A percentile compares a stretch with the other conserved stretches of the same genome.
Conservation (phyloP, 2,329 filamentous ascomycete genomes). For the Hyphodiscus sp. region DNA sequence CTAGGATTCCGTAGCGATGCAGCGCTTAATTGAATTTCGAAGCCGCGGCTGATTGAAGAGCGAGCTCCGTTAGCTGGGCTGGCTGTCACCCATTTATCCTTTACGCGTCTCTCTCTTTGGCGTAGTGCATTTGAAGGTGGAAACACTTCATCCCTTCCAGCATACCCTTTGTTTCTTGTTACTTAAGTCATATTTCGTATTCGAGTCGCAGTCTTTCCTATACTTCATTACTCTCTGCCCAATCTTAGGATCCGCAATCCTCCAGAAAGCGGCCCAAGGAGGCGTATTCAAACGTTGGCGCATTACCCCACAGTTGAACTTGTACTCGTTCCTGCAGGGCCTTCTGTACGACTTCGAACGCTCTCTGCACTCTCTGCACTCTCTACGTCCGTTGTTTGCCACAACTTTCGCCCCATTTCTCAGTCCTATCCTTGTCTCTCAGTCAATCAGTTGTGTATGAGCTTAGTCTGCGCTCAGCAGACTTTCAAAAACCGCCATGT, state of each 20-base stretch:
- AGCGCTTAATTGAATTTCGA: neutral
- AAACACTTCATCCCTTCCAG: neutral
- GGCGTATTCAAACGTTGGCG: neutral
- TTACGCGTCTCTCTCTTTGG: neutral
- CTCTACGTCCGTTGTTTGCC: neutral
- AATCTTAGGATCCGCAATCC: slow-evolving; percentile 1
- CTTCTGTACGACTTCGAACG: neutral
- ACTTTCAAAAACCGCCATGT: slow-evolving; percentile 19
- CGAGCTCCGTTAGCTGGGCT: no score
- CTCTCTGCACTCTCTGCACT: neutral
- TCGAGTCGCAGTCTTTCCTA: neutral
- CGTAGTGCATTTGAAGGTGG: neutral
- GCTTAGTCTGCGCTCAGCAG: slow-evolving; percentile 35
- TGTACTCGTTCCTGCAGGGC: neutral
- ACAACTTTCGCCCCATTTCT: neutral
- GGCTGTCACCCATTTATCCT: neutral
- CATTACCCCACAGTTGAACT: neutral
- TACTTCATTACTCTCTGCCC: neutral
- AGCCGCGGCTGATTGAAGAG: neutral
- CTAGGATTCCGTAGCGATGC: neutral
- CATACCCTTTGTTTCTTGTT: neutral
- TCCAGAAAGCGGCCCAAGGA: slow-evolving; percentile 28
- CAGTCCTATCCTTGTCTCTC: neutral
- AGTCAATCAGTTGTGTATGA: slow-evolving; percentile 25
- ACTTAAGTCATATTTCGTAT: neutral